Evolutionary conservation across 129 eudicot genomes (phyloP).

Genomic region (Calendula officinalis): DNA sequence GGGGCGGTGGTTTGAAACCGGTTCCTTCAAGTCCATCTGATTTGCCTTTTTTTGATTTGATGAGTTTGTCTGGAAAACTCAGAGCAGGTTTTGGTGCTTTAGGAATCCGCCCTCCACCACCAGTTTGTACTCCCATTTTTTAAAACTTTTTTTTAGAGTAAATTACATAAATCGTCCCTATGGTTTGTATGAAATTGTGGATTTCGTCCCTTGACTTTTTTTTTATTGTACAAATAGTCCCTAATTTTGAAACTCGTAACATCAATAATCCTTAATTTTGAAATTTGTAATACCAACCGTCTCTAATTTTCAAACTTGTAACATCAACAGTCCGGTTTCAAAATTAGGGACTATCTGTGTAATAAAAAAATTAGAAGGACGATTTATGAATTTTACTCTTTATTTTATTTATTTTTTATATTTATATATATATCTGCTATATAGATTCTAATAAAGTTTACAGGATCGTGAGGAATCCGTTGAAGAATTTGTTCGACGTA

Average conservation of each 20-base stretch:
- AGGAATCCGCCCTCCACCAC: conserved; percentile 88
- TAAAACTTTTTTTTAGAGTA: neutral
- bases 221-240: no score
- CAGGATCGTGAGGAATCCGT: conserved; percentile 94
- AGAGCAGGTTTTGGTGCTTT: conserved; percentile 97
- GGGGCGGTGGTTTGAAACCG: conserved; percentile 84
- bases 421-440: conserved; percentile 19
- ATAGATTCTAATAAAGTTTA: conserved; percentile 44
- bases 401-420: neutral
- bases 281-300: no score
- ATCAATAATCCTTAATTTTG: no score
- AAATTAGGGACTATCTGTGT: no score
- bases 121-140: conserved; percentile 45
- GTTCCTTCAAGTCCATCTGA: conserved; percentile 85
- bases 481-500: conserved; percentile 95
- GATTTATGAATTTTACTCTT: no score
- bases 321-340: no score
- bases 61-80: conserved; percentile 87
- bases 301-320: no score
- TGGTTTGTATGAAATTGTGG: no score
- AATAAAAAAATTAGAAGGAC: no score
- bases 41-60: conserved; percentile 78
- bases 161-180: no score
- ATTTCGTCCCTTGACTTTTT: no score
- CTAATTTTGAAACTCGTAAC: no score